Base-by-base conservation (phyloP, 768 basidiomycete species). In the Termitomyces sp. region DNA sequence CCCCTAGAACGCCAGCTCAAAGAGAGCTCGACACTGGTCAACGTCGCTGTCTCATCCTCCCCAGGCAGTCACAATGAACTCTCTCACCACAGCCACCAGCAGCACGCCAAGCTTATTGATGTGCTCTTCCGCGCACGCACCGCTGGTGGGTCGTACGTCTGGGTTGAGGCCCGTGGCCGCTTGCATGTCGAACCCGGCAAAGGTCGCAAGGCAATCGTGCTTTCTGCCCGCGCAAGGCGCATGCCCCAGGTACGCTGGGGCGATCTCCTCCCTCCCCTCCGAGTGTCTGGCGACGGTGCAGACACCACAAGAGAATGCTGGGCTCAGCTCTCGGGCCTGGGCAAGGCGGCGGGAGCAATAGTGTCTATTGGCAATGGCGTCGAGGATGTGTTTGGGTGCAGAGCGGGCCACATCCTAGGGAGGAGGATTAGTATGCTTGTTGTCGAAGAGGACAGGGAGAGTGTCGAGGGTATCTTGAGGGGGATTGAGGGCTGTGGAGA, bases 171-270 rank as follows among this genome's bases (percentile, higher is more conserved):
- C 51, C 78, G 87, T n/a, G 96, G 96, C 1, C 78, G 92, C 31
- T 78, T 98, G 41, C 89, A 95, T 65, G 82, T 91, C 56, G 96
- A 99, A 74, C 88, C 93, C 0, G 93, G 94, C 1, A 98, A 98
- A 67, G 94, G 94, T 0, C 77, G 94, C 37, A 97, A 98, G 72
- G 92, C 94, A 2, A 93, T 99, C 66, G 84, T 99, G 36, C 78
- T 99, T n/a, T 84, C 83, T 56, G 95, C 89, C 0, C 79, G 96
- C 9, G 82, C 87, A 31, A 74, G 87, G 46, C 79, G 79, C 65
- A 87, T 91, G 78, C 83, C 85, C 8, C 67, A 63, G 2, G 69
- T 93, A 24, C 70, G 67, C 4, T 94, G 92, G 92, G 75, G 73
- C 3, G 73, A 76, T 37, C 71, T 94, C 29, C 69, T 73, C 6